Evolutionary conservation across 2,329 filamentous ascomycete genomes (phyloP), one percentile per base, ranked within the genome.

Genomic region (Cryphonectria nitschkei): DNA sequence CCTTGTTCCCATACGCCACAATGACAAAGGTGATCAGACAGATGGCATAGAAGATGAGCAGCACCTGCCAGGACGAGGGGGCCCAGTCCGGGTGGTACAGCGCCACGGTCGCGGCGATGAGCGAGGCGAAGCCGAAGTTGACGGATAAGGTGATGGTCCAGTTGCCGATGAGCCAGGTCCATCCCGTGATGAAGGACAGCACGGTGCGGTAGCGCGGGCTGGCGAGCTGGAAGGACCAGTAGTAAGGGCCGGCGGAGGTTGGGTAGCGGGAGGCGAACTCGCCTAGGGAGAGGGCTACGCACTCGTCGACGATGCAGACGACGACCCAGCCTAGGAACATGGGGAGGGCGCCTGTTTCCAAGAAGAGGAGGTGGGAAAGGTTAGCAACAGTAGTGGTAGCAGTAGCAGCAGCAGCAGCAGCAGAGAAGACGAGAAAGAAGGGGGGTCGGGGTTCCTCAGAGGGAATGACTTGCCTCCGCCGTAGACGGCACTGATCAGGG

Each of bases 1-100:
- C 83, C 29, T 79, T 82, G 74, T 91, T 90, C 9, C 85, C 87
- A 68, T 87, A 87, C 0, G 85, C 82, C 69, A 86, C 89, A 61
- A 90, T 84, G 63, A 85, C 61, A 68, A 90, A 84, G 0, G 87
- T 86, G 16, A 85, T 73, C 3, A 90, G 73, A 73, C 86, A 89
- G 56, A 90, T 80, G 14, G 84, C 87, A 75, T 88, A 90, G 79
- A 90, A 90, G 56, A 90, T 87, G 19, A 91, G 80, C 4, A 90
- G 81, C 0, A 90, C 80, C 75, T 91, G 87, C 87, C 87, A 91
- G 60, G 78, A 76, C 50, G 80, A 82, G n/a, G 86, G 80, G 0
- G 77, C 80, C 77, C 85, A 88, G 70, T 85, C 82, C 0, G 86
- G 85, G 68, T 87, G 83, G 74, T 85, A 89, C 74, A 90, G 84